Evolutionary conservation across 176 grass and related monocot genomes (phyloP).

Genomic region (Paspalum notatum): DNA sequence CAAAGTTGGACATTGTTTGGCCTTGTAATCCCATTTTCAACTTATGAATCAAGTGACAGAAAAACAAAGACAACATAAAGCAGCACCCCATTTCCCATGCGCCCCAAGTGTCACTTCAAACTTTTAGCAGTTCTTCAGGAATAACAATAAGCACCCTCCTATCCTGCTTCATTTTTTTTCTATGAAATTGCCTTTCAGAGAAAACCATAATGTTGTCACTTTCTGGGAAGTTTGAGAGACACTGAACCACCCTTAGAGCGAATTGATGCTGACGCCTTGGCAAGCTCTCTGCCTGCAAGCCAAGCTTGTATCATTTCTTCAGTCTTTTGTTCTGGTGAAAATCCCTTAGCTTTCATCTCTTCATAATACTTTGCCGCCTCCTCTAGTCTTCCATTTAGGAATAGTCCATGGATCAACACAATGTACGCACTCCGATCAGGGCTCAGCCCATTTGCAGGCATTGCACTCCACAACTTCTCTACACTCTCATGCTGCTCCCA

Average conservation of each 20-base stretch:
- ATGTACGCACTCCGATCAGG: conserved; percentile 83
- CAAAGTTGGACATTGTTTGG: background rate
- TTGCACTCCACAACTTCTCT: conserved; percentile 71
- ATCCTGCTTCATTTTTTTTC: background rate
- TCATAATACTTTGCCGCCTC: conserved; percentile 67
- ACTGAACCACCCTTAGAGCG: conserved; percentile 19
- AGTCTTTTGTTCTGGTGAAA: conserved; percentile 71
- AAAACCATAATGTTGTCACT: conserved; percentile 20
- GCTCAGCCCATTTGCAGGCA: conserved; percentile 63
- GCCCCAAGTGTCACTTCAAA: background rate
- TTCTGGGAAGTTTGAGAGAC: conserved; percentile 40
- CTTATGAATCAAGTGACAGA: background rate
- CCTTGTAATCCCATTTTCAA: conserved; percentile 5
- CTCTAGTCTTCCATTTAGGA: conserved; percentile 73
- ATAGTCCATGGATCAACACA: conserved; percentile 77
- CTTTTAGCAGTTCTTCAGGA: conserved; percentile 18
- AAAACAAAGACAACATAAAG: background rate
- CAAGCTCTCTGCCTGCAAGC: conserved; percentile 60
- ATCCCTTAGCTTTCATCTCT: conserved; percentile 80
- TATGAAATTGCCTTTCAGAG: background rate
- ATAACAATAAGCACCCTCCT: background rate
- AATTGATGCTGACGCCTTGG: conserved; percentile 19
- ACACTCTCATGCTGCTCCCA: conserved; percentile 76
- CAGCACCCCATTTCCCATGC: background rate
- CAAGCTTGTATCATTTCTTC: conserved; percentile 77